These are phyloP conservation scores for Aspergillus sparsus DNA, from an alignment of 495 filamentous ascomycete species.

Conservation along the genomic window DNA sequence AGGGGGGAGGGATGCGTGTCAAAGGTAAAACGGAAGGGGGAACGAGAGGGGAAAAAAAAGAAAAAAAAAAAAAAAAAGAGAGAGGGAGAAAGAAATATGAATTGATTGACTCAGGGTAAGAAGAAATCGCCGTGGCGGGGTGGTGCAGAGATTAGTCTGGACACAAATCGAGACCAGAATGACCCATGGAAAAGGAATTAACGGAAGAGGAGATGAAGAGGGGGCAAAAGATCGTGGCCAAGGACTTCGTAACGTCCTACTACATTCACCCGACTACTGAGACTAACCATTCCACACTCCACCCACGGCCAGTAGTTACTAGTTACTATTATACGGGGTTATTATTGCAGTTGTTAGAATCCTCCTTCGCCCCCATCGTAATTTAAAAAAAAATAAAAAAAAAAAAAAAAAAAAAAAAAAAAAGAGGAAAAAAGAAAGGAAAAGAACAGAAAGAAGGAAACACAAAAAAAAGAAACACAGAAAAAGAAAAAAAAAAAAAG, in stretches of 20 bases:
- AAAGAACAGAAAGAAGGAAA: too few species aligned
- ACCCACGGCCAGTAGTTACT: neutral
- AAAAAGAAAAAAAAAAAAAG: too few species aligned
- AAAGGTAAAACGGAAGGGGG: slow-evolving; percentile 9
- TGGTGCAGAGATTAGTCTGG: slow-evolving; percentile 6
- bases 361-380: too few species aligned
- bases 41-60: slow-evolving; percentile 13
- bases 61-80: slow-evolving; percentile 13
- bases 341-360: too few species aligned
- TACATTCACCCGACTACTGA: neutral
- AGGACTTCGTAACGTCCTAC: neutral
- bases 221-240: slow-evolving; percentile 4
- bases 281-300: neutral
- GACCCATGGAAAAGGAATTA: slow-evolving; percentile 5
- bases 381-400: too few species aligned
- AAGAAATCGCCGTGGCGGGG: slow-evolving; percentile 6
- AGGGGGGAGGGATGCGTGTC: slow-evolving; percentile 17
- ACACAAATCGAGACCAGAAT: neutral
- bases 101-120: neutral
- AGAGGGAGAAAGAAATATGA: neutral
- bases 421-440: too few species aligned
- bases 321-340: too few species aligned
- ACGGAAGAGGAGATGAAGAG: slow-evolving; percentile 3
- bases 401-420: too few species aligned
- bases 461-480: too few species aligned